phyloP scores from a whole-genome alignment of 345 rosid species.

The Lepidium aucheri region DNA sequence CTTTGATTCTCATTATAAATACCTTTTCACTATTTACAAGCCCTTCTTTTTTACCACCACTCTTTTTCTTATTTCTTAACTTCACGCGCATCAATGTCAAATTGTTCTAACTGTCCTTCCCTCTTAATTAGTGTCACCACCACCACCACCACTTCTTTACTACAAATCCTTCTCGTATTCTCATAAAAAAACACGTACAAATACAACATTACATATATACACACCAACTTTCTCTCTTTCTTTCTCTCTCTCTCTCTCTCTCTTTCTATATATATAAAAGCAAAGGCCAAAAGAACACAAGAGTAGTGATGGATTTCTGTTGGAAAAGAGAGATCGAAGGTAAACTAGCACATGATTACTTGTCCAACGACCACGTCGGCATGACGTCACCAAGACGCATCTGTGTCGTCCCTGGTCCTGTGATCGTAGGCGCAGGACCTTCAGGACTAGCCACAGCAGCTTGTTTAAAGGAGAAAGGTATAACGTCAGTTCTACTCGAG shows the following conservation, averaged over 20 bases:
- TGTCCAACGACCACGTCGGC: neutral
- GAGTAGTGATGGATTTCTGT: conserved; percentile 34
- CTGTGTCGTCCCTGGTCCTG: conserved; percentile 38
- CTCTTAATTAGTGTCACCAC: conserved; percentile 17
- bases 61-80: too few relatives aligned
- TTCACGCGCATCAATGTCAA: conserved; percentile 20
- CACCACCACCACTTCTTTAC: conserved; percentile 6
- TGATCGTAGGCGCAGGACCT: conserved; percentile 81
- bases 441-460: conserved; percentile 77
- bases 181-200: conserved; percentile 7
- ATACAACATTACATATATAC: neutral
- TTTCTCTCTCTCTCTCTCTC: neutral
- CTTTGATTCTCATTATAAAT: conserved; percentile 16
- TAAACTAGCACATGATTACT: conserved; percentile 62
- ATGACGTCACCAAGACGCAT: conserved; percentile 17
- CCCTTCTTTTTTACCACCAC: neutral
- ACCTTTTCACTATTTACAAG: neutral
- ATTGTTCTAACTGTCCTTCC: conserved; percentile 5
- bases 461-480: conserved; percentile 43
- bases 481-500: conserved; percentile 50
- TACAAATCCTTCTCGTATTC: conserved; percentile 20
- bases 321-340: conserved; percentile 64
- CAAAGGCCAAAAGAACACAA: neutral
- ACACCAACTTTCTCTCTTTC: neutral
- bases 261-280: neutral